These are phyloP conservation scores for Wickerhamiella dianesei DNA, from an alignment of 805 yeast species.

Conservation along the genomic window DNA sequence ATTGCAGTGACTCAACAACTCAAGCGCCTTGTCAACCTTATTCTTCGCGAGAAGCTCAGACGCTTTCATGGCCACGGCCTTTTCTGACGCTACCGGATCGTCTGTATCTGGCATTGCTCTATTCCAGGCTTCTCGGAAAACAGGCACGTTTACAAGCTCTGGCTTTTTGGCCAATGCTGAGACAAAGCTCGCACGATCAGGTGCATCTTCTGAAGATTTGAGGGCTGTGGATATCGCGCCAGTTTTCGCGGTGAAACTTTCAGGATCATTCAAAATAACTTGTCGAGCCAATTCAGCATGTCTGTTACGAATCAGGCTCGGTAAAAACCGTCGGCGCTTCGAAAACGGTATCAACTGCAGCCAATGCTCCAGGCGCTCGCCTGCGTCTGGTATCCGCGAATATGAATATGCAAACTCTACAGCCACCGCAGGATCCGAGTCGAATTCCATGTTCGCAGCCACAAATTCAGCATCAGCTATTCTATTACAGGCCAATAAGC, in stretches of 20 bases:
- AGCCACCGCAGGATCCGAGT: neutral
- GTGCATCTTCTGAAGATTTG: slow-evolving; percentile 3
- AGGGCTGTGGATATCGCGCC: neutral
- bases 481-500: neutral
- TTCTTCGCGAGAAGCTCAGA: neutral
- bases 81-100: no score
- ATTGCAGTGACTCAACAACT: neutral
- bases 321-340: neutral
- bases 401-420: neutral
- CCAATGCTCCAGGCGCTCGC: neutral
- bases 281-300: neutral
- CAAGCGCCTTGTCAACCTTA: neutral
- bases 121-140: slow-evolving; percentile 2
- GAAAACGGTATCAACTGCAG: neutral
- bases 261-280: neutral
- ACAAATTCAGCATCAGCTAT: neutral
- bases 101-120: no score
- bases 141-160: slow-evolving; percentile 4
- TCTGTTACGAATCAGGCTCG: neutral
- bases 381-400: neutral
- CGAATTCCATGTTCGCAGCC: neutral
- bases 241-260: neutral
- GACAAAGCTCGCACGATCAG: neutral
- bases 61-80: neutral
- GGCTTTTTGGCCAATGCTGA: slow-evolving; percentile 4